Conservation (phyloP, 176 grass and related monocot genomes). For the Eragrostis curvula region DNA sequence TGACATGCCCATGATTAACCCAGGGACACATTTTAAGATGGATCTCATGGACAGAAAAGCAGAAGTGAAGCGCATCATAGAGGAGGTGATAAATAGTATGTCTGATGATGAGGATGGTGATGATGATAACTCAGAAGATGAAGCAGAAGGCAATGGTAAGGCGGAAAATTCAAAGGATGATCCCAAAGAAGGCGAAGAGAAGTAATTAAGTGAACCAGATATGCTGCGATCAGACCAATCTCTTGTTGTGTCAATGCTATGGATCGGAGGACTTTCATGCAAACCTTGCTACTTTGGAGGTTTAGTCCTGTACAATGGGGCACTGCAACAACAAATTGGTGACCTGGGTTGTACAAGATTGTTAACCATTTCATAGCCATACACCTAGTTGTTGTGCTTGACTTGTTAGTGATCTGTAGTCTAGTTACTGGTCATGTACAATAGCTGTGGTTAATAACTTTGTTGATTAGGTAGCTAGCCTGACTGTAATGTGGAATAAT, state of each 20-base stretch:
- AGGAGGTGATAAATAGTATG: constrained; percentile 95
- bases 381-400: constrained; percentile 52
- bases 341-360: constrained; percentile 28
- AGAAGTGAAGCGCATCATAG: constrained; percentile 86
- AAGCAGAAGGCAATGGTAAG: constrained; percentile 41
- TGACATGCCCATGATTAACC: constrained; percentile 16
- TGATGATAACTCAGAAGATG: constrained; percentile 54
- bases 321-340: constrained; percentile 33
- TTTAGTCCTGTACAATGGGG: constrained; percentile 54
- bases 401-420: constrained; percentile 54
- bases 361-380: constrained; percentile 43
- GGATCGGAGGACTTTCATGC: background rate
- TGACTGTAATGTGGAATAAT: constrained; percentile 64
- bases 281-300: constrained; percentile 1
- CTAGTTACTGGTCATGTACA: constrained; percentile 69
- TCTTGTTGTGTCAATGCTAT: constrained; percentile 24
- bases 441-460: constrained; percentile 53
- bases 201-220: constrained; percentile 27
- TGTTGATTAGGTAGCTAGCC: constrained; percentile 61
- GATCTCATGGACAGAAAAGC: constrained; percentile 93
- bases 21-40: constrained; percentile 83
- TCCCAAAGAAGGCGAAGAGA: constrained; percentile 38
- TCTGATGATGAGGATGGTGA: constrained; percentile 74
- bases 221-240: background rate
- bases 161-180: constrained; percentile 51